Evolutionary conservation across 2,329 filamentous ascomycete genomes (phyloP), one percentile per base, ranked within the genome.

Genomic region (Aspergillus oerlinghausenensis): DNA sequence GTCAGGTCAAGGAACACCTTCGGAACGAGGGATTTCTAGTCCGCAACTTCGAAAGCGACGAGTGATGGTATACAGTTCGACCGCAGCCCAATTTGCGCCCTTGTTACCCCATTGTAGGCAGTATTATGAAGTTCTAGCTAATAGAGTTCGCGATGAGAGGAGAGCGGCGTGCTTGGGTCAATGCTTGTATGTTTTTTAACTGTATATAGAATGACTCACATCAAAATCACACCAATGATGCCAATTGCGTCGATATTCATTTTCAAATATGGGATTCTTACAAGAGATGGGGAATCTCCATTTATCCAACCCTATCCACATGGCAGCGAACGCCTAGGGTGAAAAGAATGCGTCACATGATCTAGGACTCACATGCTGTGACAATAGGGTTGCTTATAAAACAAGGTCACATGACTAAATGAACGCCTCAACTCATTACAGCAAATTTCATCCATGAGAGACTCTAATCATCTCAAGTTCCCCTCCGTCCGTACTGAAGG

Each of bases 1-100:
- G 86, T 73, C 87, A 97, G 69, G 94, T 99, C 50, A 99, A 99
- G 77, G 88, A 95, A 57, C 84, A 89, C 68, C 74, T 99, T 57
- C 80, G 80, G 25, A 79, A 82, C 38, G 84, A 86, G 68, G 90
- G 90, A 0, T 79, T 96, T 56, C 73, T 90, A 56, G 88, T 97
- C n/a, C 83, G 94, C 60, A 84, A 86, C 56, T 91, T 88, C 67
- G 93, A 97, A 79, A 71, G 50, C 51, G 59, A 52, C 23, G 56
- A 54, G 17, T 63, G 23, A 23, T 14, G 14, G 11, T 6, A 23
- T 25, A 25, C 43, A 38, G 32, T 17, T 38, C 17, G 32, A 38
- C 32, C 3, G 14, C 2, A 6, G 14, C 32, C 32, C 32, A 38
- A 17, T 14, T 38, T 17, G 14, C 32, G 5, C 32, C 14, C 14